Evolutionary conservation across 2,329 filamentous ascomycete species (phyloP), one percentile per base, ranked within the genome.

Genomic region (Hymenoscyphus fructigenus): DNA sequence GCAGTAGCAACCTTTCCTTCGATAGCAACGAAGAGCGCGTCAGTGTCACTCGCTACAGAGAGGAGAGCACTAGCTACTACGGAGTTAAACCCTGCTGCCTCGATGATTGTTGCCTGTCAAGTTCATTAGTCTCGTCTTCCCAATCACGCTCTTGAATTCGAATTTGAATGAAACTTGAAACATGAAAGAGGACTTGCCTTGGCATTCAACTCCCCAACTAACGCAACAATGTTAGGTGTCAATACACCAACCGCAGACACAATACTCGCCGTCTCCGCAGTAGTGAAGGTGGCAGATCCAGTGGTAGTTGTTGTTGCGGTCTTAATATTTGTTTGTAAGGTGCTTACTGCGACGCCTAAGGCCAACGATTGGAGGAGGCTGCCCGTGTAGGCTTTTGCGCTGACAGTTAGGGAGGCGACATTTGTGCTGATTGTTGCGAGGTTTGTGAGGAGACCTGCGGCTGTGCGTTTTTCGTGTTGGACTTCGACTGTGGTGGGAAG

Each of bases 401-500:
- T 57, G 29, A n/a, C 59, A 15, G 36, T 65, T 5, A 64, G 28
- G 32, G 66, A 61, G 26, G 66, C 20, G 7, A 67, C 47, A 41
- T 64, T 59, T 32, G 66, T 62, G 53, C 59, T 63, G 36, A 67
- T 65, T 57, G 50, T 64, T 10, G 58, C 34, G 26, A 67, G 61
- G 56, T 64, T 64, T n/a, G 62, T 60, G 55, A 65, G 50, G 20
- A 67, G 53, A 20, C 58, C 61, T 14, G 57, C 44, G 17, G 63
- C 63, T 44, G 47, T 53, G 17, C 65, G 62, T 38, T 59, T 61
- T 7, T 34, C 58, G 7, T 36, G 34, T 36, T 36, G 34, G 59
- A 63, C 32, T 15, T 61, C 59, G 36, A 58, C 34, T 36, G 64
- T 55, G 14, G 60, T n/a, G 17, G 62, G 53, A 17, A 63, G 55